Base-by-base conservation (phyloP, 2,329 filamentous ascomycete species). In the Paraconiothyrium sp. region DNA sequence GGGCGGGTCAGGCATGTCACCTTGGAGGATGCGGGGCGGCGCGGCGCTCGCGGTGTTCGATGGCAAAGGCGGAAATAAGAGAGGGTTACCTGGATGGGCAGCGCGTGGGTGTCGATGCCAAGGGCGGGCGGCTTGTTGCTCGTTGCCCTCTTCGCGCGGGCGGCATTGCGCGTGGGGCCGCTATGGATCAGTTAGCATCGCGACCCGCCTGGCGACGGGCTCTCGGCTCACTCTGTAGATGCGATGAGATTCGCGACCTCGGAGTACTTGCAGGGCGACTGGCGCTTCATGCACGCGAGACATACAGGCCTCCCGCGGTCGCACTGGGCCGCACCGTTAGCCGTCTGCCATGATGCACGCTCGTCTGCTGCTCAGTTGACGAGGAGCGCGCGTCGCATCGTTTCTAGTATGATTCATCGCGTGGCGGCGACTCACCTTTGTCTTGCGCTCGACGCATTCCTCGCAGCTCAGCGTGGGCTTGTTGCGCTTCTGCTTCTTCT, bases 401-500 rank as follows among this genome's bases (percentile, higher is more conserved):
- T 20, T 20, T 20, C 20, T 20, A 20, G 20, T 20, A 20, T 1
- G 20, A 20, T 20, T 20, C 20, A 20, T 47, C 39, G 37, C 60
- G 52, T 32, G 39, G 48, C 49, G 54, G 24, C 44, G 35, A 58
- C 85, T 67, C 75, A 90, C 90, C 84, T 92, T 94, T 27, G 91
- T 94, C 80, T 94, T 94, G 68, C 91, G 84, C 79, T 93, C 90
- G 24, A 94, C 92, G 73, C 92, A 94, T 75, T 93, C 90, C 64
- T 89, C 86, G 72, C 92, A 94, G 52, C 90, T 92, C 64, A 94
- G 75, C 1, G 91, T 94, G 3, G 92, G 92, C 77, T 94, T 94
- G 79, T 94, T 94, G 51, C 92, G 87, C 81, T 91, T 93, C 80
- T 94, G 91, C 80, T 91, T 92, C 82, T 91, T 92, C 76, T 81